Percentiles rank a stretch among this genome's conserved stretches.
These are phyloP conservation scores for Aspergillus incahuasiensis DNA, from an alignment of 495 filamentous ascomycete genomes.

Conservation along the genomic window DNA sequence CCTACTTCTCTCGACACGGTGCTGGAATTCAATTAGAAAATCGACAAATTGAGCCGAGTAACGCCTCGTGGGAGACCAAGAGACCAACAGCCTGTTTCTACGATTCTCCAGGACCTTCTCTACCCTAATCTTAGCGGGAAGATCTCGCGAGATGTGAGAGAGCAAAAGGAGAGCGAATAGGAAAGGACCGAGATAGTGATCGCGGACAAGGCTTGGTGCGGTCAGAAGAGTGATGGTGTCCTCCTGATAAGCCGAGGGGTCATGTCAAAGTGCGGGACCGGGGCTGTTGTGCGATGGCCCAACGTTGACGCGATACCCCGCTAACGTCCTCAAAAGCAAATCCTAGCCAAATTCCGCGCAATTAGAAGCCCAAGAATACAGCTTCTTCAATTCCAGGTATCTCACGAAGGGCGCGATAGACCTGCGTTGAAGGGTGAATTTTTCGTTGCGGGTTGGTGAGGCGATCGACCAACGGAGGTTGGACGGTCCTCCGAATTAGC, in stretches of 20 bases:
- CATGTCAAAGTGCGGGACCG: slow-evolving; percentile 36
- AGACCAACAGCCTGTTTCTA: slow-evolving; percentile 6
- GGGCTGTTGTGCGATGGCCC: slow-evolving; percentile 37
- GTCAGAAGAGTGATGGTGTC: slow-evolving; percentile 17
- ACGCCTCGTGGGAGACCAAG: neutral
- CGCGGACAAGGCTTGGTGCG: neutral
- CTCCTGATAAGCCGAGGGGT: slow-evolving; percentile 24
- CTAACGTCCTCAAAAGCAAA: slow-evolving; percentile 5
- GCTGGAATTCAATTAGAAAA: slow-evolving; percentile 33
- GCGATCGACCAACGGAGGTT: slow-evolving; percentile 25
- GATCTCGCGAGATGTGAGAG: neutral
- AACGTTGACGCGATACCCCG: slow-evolving; percentile 20
- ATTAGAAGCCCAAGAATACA: neutral
- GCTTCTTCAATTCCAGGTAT: neutral
- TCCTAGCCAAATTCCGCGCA: neutral
- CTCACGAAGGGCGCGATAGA: neutral
- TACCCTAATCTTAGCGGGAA: neutral
- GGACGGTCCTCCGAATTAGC: slow-evolving; percentile 27
- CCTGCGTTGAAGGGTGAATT: slow-evolving; percentile 1
- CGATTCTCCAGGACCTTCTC: slow-evolving; percentile 3
- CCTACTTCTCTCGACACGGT: slow-evolving; percentile 51
- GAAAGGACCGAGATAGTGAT: neutral
- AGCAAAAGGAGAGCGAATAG: neutral
- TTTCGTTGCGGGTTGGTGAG: slow-evolving; percentile 13
- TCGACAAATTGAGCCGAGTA: neutral